Percentiles rank a stretch among this genome's conserved stretches.
phyloP scores from a whole-genome alignment of 176 grass and related monocot genomes.

The Triticum aestivum region DNA sequence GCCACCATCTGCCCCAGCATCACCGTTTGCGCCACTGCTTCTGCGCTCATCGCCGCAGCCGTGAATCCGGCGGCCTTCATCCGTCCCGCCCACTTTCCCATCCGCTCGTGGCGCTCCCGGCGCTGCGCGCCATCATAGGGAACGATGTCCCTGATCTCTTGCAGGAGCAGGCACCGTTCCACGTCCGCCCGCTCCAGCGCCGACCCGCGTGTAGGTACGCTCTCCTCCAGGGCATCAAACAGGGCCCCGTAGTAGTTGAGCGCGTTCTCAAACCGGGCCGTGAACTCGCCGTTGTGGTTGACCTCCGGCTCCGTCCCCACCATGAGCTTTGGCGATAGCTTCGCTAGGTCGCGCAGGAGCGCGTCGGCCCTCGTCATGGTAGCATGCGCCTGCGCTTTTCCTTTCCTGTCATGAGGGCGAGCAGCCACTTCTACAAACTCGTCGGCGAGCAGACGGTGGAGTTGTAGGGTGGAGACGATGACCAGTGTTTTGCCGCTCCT shows the following conservation, averaged over 20 bases:
- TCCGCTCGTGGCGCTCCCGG: slow-evolving; percentile 56
- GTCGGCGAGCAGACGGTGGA: slow-evolving; percentile 46
- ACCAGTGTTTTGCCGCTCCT: slow-evolving; percentile 37
- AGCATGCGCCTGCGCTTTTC: background rate
- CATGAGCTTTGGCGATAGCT: slow-evolving; percentile 50
- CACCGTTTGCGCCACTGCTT: background rate
- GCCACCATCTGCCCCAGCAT: slow-evolving; percentile 22
- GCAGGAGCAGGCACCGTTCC: slow-evolving; percentile 43
- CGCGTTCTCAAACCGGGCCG: background rate
- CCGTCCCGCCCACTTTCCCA: slow-evolving; percentile 39
- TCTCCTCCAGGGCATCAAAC: background rate
- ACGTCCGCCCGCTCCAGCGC: slow-evolving; percentile 26
- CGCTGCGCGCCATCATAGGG: slow-evolving; percentile 29
- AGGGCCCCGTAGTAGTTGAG: background rate
- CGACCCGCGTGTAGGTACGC: background rate
- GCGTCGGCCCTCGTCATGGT: slow-evolving; percentile 18
- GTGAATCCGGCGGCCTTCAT: slow-evolving; percentile 37
- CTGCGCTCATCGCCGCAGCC: background rate
- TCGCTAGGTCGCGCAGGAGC: slow-evolving; percentile 33
- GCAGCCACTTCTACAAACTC: background rate
- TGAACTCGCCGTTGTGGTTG: slow-evolving; percentile 35
- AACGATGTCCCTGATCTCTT: slow-evolving; percentile 69
- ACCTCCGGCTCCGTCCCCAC: slow-evolving; percentile 66
- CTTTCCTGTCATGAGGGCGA: background rate
- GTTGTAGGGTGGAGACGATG: slow-evolving; percentile 48